phyloP scores from a whole-genome alignment of 176 grass and related monocot genomes.

The Ampelocalamus luodianensis region DNA sequence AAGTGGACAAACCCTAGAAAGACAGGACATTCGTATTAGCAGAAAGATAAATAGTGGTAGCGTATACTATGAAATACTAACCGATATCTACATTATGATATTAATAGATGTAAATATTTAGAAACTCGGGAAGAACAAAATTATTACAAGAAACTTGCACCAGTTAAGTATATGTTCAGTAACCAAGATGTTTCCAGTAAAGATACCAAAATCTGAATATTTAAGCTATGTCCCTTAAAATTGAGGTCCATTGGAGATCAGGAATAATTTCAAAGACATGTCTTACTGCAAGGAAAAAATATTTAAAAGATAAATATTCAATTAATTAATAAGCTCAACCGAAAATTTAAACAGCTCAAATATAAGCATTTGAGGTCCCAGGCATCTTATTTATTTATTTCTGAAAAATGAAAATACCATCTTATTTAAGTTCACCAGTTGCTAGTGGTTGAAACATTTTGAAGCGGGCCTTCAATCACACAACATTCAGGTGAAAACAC shows the following conservation, averaged over 20 bases:
- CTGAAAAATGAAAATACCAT: not conserved
- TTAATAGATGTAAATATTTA: not conserved
- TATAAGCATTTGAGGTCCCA: not conserved
- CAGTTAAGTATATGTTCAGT: not conserved
- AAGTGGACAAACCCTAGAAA: constrained; percentile 91
- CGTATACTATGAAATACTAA: not conserved
- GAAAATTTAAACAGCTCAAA: not conserved
- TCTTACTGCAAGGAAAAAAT: not conserved
- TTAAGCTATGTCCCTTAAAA: not conserved
- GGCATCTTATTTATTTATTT: not conserved
- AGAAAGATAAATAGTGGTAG: not conserved
- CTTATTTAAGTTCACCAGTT: not conserved
- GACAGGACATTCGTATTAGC: constrained; percentile 25
- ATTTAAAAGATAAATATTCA: not conserved
- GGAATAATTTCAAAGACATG: constrained; percentile 23
- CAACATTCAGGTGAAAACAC: constrained; percentile 22
- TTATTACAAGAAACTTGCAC: not conserved
- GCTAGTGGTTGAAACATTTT: not conserved
- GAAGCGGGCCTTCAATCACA: not conserved
- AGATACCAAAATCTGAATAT: not conserved
- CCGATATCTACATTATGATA: not conserved
- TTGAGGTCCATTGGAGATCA: not conserved
- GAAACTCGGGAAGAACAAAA: constrained; percentile 15
- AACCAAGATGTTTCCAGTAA: not conserved
- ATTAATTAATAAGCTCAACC: not conserved